Percentiles rank a stretch among this genome's conserved stretches.
These are phyloP conservation scores for Penicillium psychrosexuale DNA, from an alignment of 2,329 filamentous ascomycete species.

Conservation along the genomic window DNA sequence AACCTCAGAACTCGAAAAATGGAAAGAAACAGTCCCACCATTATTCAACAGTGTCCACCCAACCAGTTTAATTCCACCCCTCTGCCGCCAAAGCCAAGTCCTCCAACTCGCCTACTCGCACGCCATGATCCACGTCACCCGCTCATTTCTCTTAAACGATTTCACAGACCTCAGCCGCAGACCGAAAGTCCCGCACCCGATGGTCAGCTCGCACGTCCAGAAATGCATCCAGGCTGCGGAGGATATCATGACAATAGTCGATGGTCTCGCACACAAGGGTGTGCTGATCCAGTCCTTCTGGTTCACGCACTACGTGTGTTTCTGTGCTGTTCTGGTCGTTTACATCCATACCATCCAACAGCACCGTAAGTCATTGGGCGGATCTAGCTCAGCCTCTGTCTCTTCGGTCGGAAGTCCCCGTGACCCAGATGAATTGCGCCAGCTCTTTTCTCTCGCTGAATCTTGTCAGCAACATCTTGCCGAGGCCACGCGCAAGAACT, in stretches of 20 bases:
- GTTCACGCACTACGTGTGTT: constrained; percentile 46
- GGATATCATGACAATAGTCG: constrained; percentile 38
- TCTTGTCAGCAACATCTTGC: constrained; percentile 47
- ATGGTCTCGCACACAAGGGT: constrained; percentile 36
- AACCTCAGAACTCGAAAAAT: constrained; percentile 35
- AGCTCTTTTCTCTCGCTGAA: constrained; percentile 45
- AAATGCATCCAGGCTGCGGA: constrained; percentile 47
- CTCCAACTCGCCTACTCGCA: constrained; percentile 39
- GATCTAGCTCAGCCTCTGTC: constrained; percentile 6
- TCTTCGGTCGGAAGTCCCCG: constrained; percentile 20
- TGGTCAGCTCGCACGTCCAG: constrained; percentile 36
- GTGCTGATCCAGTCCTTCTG: constrained; percentile 41
- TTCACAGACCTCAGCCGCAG: constrained; percentile 36
- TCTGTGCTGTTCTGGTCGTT: constrained; percentile 42
- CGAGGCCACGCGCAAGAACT: constrained; percentile 47
- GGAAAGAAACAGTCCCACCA: constrained; percentile 37
- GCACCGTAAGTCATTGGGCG: constrained; percentile 22
- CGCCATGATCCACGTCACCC: constrained; percentile 40
- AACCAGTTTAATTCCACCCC: constrained; percentile 38
- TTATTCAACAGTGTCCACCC: constrained; percentile 37
- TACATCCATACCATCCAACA: constrained; percentile 46
- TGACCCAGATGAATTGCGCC: constrained; percentile 23
- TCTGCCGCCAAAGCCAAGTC: constrained; percentile 40
- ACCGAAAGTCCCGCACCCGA: constrained; percentile 29
- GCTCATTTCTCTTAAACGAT: constrained; percentile 38